phyloP scores from a whole-genome alignment of 176 grass and related monocot genomes.

The Oryza nivara region DNA sequence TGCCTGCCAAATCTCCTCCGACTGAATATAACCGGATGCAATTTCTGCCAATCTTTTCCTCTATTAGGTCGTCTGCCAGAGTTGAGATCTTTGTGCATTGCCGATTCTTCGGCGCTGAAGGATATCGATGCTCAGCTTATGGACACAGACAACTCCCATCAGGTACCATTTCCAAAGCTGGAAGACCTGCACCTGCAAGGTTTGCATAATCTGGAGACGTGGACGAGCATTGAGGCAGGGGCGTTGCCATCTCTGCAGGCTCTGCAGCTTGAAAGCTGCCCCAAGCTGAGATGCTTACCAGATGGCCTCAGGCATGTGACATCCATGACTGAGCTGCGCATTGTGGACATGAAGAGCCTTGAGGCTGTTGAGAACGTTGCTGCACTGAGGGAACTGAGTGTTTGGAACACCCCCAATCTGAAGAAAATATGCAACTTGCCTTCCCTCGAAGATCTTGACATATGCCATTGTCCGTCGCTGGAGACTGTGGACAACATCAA shows the following conservation, averaged over 20 bases:
- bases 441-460: constrained; percentile 65
- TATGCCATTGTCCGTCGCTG: constrained; percentile 58
- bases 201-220: constrained; percentile 55
- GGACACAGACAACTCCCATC: constrained; percentile 41
- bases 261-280: constrained; percentile 76
- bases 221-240: constrained; percentile 53
- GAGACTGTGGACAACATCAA: constrained; percentile 47
- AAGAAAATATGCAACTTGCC: constrained; percentile 61
- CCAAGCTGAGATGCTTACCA: constrained; percentile 56
- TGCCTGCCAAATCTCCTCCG: constrained; percentile 59
- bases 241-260: constrained; percentile 58
- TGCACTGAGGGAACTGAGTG: constrained; percentile 56
- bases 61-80: constrained; percentile 63
- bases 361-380: constrained; percentile 50
- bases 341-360: constrained; percentile 64
- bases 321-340: constrained; percentile 49
- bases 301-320: constrained; percentile 50
- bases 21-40: constrained; percentile 56
- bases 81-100: constrained; percentile 61
- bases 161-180: constrained; percentile 69
- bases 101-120: constrained; percentile 46
- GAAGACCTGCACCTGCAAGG: constrained; percentile 63
- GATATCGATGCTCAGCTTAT: constrained; percentile 55
- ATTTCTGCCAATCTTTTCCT: constrained; percentile 52
- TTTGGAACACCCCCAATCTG: constrained; percentile 63